phyloP scores from a whole-genome alignment of 2,329 filamentous ascomycete genomes.

The Epichloe hybrida region DNA sequence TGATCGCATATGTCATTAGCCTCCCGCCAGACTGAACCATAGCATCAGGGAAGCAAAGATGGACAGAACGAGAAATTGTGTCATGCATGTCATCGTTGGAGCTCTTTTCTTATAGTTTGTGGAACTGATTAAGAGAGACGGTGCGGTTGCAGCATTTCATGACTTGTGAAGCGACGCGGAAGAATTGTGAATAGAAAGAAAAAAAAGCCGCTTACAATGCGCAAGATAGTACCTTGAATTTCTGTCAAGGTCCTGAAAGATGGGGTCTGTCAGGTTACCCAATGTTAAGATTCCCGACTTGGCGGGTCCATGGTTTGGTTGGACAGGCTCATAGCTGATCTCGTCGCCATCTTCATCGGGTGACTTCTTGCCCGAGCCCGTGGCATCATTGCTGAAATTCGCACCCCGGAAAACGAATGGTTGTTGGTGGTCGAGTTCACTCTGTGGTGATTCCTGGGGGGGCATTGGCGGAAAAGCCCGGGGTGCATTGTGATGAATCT shows the following conservation, averaged over 20 bases:
- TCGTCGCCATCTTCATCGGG: neutral
- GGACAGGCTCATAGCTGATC: neutral
- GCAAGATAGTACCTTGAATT: constrained; percentile 33
- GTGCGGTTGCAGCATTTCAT: neutral
- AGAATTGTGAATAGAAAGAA: neutral
- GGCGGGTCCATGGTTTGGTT: neutral
- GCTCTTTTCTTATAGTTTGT: too few species aligned
- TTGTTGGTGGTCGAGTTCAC: neutral
- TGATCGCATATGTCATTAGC: constrained; percentile 16
- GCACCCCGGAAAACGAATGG: neutral
- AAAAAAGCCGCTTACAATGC: constrained; percentile 31
- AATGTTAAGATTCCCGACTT: neutral
- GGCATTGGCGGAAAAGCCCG: neutral
- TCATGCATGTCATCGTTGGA: neutral
- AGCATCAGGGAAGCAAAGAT: neutral
- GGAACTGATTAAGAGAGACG: constrained; percentile 22
- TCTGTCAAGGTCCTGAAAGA: constrained; percentile 38
- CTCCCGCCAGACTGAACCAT: neutral
- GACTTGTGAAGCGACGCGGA: neutral
- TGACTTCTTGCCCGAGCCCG: neutral
- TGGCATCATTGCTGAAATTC: neutral
- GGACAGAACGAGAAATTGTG: neutral
- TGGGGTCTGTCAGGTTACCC: constrained; percentile 34
- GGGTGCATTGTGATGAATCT: neutral
- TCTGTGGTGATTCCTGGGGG: neutral